Evolutionary conservation across 148 eudicot genomes (phyloP), one percentile per base, ranked within the genome.

Genomic region (Salicornia ramosissima): DNA sequence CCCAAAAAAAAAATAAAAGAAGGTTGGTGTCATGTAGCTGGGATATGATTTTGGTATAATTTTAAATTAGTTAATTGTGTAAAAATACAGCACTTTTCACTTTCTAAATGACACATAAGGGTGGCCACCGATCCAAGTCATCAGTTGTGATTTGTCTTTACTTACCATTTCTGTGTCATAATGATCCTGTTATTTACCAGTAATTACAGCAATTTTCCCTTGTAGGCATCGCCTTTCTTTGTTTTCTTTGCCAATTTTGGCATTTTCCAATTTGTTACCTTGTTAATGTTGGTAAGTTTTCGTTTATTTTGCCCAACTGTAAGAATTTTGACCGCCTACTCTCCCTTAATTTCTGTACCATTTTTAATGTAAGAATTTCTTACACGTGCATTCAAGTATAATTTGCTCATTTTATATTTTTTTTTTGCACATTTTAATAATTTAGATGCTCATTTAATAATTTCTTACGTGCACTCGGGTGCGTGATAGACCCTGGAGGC

Each of bases 121-220:
- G 6, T 46, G 67, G 46, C 45, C 74, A 59, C 57, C 45, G 56
- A 45, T 59, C 30, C 33, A 71, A 71, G 55, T 61, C 68, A 71
- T 33, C 28, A 19, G 22, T 33, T 21, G 9, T 45, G 40, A 64
- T 60, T 71, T 71, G 68, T 62, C 74, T 49, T 34, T 62, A 21
- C 47, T 19, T 9, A 52, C n/a, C 28, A 49, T 16, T 2, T 2
- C 3, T 14, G 19, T 14, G 19, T 14, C 16, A 14, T 13, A 47
- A 47, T 47, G n/a, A 15, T 9, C 3, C 2, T n/a, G 2, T 45
- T 45, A 1, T 2, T 11, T 15, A 4, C 1, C 51, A 12, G 4
- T 2, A 9, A 12, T 13, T 9, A 47, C 4, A 14, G 19, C 19
- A 16, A 60, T 8, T 58, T 58, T 58, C 22, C 24, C 39, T 58